phyloP scores from a whole-genome alignment of 805 yeast species.

The Tetrapisispora pingtungensis region DNA sequence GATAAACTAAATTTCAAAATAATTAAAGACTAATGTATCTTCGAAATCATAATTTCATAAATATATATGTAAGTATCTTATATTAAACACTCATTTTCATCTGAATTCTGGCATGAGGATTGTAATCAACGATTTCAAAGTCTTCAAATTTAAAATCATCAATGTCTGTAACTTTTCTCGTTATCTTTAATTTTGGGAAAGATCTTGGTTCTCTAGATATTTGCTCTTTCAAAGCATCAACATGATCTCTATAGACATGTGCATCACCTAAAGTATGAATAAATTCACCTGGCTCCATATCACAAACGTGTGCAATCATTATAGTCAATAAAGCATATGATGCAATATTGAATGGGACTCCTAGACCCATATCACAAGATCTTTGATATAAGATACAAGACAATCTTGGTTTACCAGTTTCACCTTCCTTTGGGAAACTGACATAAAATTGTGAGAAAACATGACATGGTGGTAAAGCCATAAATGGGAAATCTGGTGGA shows the following conservation, averaged over 20 bases:
- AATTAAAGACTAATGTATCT: too few species aligned
- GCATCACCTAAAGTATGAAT: conserved; percentile 95
- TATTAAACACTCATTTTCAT: conserved; percentile 93
- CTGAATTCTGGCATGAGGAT: conserved; percentile 74
- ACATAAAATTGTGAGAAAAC: conserved; percentile 94
- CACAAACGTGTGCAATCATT: conserved; percentile 95
- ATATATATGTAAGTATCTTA: background rate
- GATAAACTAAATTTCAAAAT: too few species aligned
- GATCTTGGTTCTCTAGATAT: conserved; percentile 58
- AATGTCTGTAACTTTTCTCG: conserved; percentile 55
- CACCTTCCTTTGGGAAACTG: conserved; percentile 49
- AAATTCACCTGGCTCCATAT: conserved; percentile 90
- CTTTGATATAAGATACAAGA: conserved; percentile 90
- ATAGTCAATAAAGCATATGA: conserved; percentile 86
- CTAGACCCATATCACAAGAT: conserved; percentile 99
- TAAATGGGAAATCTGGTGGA: conserved; percentile 83
- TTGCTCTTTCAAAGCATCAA: conserved; percentile 82
- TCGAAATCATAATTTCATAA: background rate
- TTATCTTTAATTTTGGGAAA: conserved; percentile 73
- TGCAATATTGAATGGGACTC: conserved; percentile 97
- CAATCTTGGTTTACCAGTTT: conserved; percentile 48
- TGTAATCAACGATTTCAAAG: conserved; percentile 68
- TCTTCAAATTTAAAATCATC: conserved; percentile 88
- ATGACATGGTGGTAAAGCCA: conserved; percentile 99
- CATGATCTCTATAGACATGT: conserved; percentile 88